Conservation (phyloP, 106 monocot genomes). For the Allium fistulosum region DNA sequence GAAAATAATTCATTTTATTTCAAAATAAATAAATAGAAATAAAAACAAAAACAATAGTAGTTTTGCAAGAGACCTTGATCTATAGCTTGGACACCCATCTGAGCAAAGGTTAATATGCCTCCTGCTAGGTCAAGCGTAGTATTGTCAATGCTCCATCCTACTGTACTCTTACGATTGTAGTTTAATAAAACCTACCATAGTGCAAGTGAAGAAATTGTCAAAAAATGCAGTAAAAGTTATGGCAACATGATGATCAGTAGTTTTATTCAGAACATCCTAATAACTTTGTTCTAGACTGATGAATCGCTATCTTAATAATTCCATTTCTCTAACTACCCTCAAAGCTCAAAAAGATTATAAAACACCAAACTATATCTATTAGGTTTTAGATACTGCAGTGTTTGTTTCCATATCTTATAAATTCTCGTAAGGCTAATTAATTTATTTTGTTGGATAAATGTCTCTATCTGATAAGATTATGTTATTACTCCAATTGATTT, state of each 20-base stretch:
- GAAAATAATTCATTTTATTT: too few species aligned
- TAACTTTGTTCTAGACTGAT: not conserved
- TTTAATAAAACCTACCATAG: slow-evolving; percentile 55
- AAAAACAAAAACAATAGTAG: slow-evolving; percentile 19
- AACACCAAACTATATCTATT: too few species aligned
- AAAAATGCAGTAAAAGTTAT: too few species aligned
- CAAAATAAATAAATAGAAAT: slow-evolving; percentile 33
- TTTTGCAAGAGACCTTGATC: slow-evolving; percentile 41
- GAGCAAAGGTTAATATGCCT: slow-evolving; percentile 56
- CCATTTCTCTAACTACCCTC: not conserved
- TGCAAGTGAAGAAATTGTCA: too few species aligned
- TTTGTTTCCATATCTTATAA: too few species aligned
- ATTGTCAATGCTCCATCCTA: slow-evolving; percentile 88
- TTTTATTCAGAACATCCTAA: too few species aligned
- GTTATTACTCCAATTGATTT: too few species aligned
- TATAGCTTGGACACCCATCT: slow-evolving; percentile 71
- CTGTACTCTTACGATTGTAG: slow-evolving; percentile 62
- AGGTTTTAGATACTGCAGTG: too few species aligned
- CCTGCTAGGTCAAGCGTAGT: too few species aligned
- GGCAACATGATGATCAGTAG: not conserved
- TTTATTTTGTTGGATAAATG: too few species aligned
- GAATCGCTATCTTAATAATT: not conserved
- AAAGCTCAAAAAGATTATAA: not conserved
- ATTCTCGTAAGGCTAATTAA: too few species aligned
- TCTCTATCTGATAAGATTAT: too few species aligned